Evolutionary conservation across 805 yeast genomes (phyloP).

Genomic region (Saccharomycopsis olivae): DNA sequence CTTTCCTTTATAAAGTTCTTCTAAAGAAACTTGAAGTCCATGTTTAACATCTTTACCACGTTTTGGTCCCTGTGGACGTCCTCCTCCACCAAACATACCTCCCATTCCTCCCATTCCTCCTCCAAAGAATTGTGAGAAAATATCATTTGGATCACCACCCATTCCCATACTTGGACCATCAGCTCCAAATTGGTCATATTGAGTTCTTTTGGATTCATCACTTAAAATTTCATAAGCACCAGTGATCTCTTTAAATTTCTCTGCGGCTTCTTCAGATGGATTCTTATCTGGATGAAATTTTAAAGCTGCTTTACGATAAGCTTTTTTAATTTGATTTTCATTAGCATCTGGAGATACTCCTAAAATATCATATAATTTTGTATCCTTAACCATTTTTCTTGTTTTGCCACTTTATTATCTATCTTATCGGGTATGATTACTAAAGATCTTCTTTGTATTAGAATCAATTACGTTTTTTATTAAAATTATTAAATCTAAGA

Average conservation of each 20-base stretch:
- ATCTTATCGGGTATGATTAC: too few relatives aligned
- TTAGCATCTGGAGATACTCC: slow-evolving; percentile 64
- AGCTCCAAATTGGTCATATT: slow-evolving; percentile 85
- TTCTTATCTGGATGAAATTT: slow-evolving; percentile 80
- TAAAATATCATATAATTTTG: slow-evolving; percentile 63
- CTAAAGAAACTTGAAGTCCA: slow-evolving; percentile 73
- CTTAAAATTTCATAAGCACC: slow-evolving; percentile 83
- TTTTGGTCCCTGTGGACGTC: slow-evolving; percentile 72
- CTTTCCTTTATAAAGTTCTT: slow-evolving; percentile 90
- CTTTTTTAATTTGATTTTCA: slow-evolving; percentile 67
- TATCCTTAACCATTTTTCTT: slow-evolving; percentile 61
- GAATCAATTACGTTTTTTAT: too few relatives aligned
- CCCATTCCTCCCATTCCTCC: slow-evolving; percentile 27
- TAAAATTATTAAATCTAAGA: too few relatives aligned
- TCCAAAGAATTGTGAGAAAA: slow-evolving; percentile 78
- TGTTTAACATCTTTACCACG: slow-evolving; percentile 90
- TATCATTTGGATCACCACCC: slow-evolving; percentile 60
- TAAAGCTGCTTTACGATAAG: slow-evolving; percentile 72
- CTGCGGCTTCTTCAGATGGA: slow-evolving; percentile 85
- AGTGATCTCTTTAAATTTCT: slow-evolving; percentile 85
- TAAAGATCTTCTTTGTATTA: too few relatives aligned
- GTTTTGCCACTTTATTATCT: too few relatives aligned
- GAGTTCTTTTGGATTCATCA: slow-evolving; percentile 78
- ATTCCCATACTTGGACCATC: slow-evolving; percentile 87
- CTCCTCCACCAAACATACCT: slow-evolving; percentile 38